Conservation (phyloP, 352 stramenopile genomes). For the Phytophthora ramorum region DNA sequence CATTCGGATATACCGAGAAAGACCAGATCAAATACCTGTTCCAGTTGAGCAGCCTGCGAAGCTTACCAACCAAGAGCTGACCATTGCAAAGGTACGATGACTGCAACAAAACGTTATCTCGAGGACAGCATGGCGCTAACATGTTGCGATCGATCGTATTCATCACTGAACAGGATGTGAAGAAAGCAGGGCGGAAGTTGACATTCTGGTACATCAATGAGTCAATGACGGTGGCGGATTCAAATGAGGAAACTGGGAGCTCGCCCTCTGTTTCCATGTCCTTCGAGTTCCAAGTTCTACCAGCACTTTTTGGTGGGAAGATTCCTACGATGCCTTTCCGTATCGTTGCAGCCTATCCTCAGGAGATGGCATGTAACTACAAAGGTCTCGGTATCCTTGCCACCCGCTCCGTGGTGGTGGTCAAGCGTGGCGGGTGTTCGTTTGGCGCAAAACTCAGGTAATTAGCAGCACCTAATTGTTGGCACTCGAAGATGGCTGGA, state of each 20-base stretch:
- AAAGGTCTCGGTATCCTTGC: slow-evolving; percentile 66
- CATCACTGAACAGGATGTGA: slow-evolving; percentile 43
- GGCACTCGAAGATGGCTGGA: background rate
- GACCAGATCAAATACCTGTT: slow-evolving; percentile 33
- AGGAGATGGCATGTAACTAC: slow-evolving; percentile 73
- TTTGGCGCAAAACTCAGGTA: slow-evolving; percentile 75
- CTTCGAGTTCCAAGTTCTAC: slow-evolving; percentile 53
- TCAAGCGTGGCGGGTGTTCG: slow-evolving; percentile 73
- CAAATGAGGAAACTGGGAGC: slow-evolving; percentile 4
- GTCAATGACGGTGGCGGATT: background rate
- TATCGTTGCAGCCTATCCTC: slow-evolving; percentile 65
- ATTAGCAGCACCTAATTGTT: too few species aligned
- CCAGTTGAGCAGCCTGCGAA: slow-evolving; percentile 34
- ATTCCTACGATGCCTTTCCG: slow-evolving; percentile 60
- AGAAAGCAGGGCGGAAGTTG: slow-evolving; percentile 44
- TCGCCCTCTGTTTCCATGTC: slow-evolving; percentile 12
- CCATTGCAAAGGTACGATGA: slow-evolving; percentile 34
- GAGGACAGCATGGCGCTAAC: background rate
- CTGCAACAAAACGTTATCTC: background rate
- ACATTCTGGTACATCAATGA: slow-evolving; percentile 68
- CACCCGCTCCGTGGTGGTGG: slow-evolving; percentile 65
- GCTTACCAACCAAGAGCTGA: slow-evolving; percentile 58
- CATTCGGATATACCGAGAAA: slow-evolving; percentile 40
- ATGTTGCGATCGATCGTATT: background rate
- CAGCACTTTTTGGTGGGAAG: slow-evolving; percentile 60